Percentiles rank a stretch among this genome's conserved stretches.
Evolutionary conservation across 2,329 filamentous ascomycete species (phyloP).

Genomic region (Cladosporium colombiae): DNA sequence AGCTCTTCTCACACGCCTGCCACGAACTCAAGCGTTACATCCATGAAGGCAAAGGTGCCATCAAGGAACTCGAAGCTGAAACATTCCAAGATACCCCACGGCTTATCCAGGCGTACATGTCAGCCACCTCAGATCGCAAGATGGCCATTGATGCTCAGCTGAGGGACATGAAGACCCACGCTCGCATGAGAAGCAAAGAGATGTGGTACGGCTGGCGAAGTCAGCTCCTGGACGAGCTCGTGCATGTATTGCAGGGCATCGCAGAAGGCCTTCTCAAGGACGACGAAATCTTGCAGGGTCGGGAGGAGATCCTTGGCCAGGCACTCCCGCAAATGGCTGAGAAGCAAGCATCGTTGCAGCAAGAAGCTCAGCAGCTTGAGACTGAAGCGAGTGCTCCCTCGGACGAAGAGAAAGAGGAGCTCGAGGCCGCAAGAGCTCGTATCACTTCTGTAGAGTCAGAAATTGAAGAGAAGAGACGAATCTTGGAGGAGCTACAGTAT

Average conservation of each 20-base stretch:
- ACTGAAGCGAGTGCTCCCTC: conserved; percentile 72
- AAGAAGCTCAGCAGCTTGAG: conserved; percentile 65
- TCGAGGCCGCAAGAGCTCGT: conserved; percentile 70
- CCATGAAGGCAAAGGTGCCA: conserved; percentile 83
- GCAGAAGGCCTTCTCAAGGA: conserved; percentile 76
- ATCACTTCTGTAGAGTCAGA: conserved; percentile 66
- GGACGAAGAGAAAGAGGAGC: conserved; percentile 76
- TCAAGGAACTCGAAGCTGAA: conserved; percentile 86
- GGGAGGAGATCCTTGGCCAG: conserved; percentile 67
- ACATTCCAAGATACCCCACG: conserved; percentile 88
- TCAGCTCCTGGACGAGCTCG: conserved; percentile 80
- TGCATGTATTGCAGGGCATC: conserved; percentile 75
- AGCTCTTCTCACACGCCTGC: conserved; percentile 91
- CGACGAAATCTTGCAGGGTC: conserved; percentile 63
- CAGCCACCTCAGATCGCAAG: conserved; percentile 79
- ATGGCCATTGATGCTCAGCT: conserved; percentile 93
- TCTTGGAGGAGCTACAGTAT: conserved; percentile 66
- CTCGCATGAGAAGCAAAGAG: conserved; percentile 84
- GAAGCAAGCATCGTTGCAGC: conserved; percentile 61
- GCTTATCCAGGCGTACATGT: conserved; percentile 87
- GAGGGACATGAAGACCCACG: conserved; percentile 94
- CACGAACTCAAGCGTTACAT: conserved; percentile 97
- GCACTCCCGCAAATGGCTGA: conserved; percentile 66
- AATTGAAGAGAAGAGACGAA: conserved; percentile 67
- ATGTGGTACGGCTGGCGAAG: conserved; percentile 99